Evolutionary conservation across 2,329 filamentous ascomycete genomes (phyloP), one percentile per base, ranked within the genome.

Genomic region (Davidsoniella eucalypti): DNA sequence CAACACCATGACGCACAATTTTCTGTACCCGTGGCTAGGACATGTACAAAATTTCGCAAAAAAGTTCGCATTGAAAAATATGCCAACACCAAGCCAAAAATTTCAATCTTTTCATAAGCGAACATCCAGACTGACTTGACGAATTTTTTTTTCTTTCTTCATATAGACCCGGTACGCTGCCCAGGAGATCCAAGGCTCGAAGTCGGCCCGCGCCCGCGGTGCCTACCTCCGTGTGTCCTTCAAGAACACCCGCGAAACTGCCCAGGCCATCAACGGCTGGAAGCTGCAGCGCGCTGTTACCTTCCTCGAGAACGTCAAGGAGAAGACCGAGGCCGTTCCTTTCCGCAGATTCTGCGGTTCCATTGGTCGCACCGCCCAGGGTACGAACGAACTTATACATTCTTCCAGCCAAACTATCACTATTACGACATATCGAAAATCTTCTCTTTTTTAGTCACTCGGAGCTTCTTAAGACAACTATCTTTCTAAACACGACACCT

Each of bases 181-280:
- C 68, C 85, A 82, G 67, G 78, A 87, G 69, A 90, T 93, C 69
- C 76, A 83, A 64, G 73, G 81, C 70, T 78, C 82, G 63, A 95
- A 94, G 80, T 94, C 86, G 75, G 92, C 92, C 72, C 87, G 90
- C 76, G 84, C 90, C 68, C 88, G 92, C 73, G 92, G 93, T 72
- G 87, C 88, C 69, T 98, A 96, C 80, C 85, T 98, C 65, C 87
- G 92, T 69, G 90, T 96, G 64, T 94, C 86, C 63, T 98, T 95
- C 86, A 98, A 98, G 84, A 98, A 98, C 83, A 98, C 92, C 69
- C 87, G 92, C 67, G 93, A 98, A 79, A 95, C 90, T 61, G 92
- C 93, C 59, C 92, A 96, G 78, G 88, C 88, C 65, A 94, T 98
- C 81, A 96, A 92, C 75, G 90, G 90, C 73, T 94, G 87, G 87